phyloP scores from a whole-genome alignment of 495 filamentous ascomycete species.

The Penicillium turbatum region DNA sequence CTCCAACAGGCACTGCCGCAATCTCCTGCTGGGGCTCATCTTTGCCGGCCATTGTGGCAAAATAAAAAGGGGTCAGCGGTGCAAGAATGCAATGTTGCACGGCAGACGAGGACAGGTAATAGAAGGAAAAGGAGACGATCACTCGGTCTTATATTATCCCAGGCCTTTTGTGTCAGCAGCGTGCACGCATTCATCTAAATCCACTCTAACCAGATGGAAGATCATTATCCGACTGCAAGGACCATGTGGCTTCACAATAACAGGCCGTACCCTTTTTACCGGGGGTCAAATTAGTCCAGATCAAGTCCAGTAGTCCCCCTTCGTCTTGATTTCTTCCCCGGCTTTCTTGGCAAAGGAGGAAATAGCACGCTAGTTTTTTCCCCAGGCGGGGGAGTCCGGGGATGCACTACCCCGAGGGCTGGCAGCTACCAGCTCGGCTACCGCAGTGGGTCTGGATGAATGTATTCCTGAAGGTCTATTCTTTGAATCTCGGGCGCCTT shows the following conservation, averaged over 20 bases:
- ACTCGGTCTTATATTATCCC: conserved; percentile 1
- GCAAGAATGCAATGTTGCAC: not conserved
- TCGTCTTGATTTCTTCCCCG: not conserved
- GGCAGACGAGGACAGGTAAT: not conserved
- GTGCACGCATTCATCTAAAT: not conserved
- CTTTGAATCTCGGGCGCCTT: conserved; percentile 2
- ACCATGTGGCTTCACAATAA: not conserved
- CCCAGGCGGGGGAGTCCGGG: conserved; percentile 18
- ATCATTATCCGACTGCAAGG: not conserved
- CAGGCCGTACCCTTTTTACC: not conserved
- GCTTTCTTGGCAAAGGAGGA: conserved; percentile 16
- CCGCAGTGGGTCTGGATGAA: not conserved
- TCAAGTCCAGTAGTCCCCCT: conserved; percentile 1
- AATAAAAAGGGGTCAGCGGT: not conserved
- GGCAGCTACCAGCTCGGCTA: not conserved
- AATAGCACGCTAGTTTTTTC: not conserved
- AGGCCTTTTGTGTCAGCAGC: not conserved
- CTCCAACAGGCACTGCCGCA: not conserved
- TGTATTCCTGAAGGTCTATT: not conserved
- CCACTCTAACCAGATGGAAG: not conserved
- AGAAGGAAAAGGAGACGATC: not conserved
- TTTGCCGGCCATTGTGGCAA: not conserved
- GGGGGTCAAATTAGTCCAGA: conserved; percentile 1
- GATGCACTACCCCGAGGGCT: conserved; percentile 17
- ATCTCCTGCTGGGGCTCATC: conserved; percentile 6